These are phyloP conservation scores for Fistulifera pelliculosa DNA, from an alignment of 108 stramenopile species.

Conservation along the genomic window DNA sequence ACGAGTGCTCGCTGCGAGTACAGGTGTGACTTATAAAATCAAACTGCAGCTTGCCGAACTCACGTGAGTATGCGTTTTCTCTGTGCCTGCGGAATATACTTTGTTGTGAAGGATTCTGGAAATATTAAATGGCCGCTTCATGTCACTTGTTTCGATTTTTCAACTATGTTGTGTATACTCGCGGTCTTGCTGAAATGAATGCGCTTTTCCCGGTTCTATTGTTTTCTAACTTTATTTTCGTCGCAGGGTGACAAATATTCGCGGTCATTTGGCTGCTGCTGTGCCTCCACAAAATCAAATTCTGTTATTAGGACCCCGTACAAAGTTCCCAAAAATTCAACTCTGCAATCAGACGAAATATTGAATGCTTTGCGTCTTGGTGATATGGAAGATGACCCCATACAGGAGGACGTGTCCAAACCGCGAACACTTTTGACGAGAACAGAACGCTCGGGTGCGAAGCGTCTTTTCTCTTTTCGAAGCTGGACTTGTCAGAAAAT, in stretches of 20 bases:
- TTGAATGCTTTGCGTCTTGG: slow-evolving; percentile 63
- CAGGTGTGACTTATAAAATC: slow-evolving; percentile 46
- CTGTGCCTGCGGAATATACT: neutral
- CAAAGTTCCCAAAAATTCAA: slow-evolving; percentile 72
- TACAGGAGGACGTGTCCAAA: slow-evolving; percentile 1
- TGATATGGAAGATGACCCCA: slow-evolving; percentile 62
- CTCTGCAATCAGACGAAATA: slow-evolving; percentile 60
- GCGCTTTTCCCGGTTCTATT: too few relatives aligned
- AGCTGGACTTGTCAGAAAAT: slow-evolving; percentile 62
- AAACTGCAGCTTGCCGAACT: slow-evolving; percentile 40
- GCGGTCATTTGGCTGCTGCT: slow-evolving; percentile 59
- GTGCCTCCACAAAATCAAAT: slow-evolving; percentile 70
- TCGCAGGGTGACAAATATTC: slow-evolving; percentile 54
- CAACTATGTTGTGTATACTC: too few relatives aligned
- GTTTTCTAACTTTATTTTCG: slow-evolving; percentile 5
- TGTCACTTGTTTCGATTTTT: too few relatives aligned
- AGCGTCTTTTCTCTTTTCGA: slow-evolving; percentile 70
- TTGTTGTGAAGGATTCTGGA: neutral
- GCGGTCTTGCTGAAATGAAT: too few relatives aligned
- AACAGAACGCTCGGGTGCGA: slow-evolving; percentile 66
- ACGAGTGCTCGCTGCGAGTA: slow-evolving; percentile 52
- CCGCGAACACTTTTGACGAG: slow-evolving; percentile 34
- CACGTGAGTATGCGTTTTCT: slow-evolving; percentile 30
- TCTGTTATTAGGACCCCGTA: slow-evolving; percentile 74
- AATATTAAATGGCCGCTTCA: neutral